Conservation (phyloP, 2,329 filamentous ascomycete species). For the Waltergamsia citrina region DNA sequence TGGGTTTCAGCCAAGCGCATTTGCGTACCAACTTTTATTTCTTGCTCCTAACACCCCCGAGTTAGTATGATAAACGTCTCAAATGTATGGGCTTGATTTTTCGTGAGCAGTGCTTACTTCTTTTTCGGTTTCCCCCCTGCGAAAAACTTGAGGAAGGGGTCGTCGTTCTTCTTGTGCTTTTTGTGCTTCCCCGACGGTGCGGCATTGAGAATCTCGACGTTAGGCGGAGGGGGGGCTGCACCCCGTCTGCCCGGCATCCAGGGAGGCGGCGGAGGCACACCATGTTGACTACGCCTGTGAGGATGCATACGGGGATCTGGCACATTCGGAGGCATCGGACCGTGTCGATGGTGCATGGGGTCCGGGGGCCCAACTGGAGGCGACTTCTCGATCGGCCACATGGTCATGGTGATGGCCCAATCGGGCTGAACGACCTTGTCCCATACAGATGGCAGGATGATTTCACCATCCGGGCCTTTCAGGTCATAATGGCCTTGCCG, state of each 20-base stretch:
- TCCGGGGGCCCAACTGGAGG: constrained; percentile 10
- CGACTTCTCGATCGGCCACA: constrained; percentile 47
- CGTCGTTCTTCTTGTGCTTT: constrained; percentile 5
- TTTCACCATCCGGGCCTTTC: constrained; percentile 69
- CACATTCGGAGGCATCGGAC: neutral
- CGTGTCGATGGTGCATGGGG: neutral
- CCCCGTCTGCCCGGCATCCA: neutral
- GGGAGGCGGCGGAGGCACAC: neutral
- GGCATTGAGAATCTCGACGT: constrained; percentile 5
- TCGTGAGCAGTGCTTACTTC: constrained; percentile 4
- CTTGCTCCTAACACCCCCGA: constrained; percentile 1
- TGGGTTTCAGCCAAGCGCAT: no score
- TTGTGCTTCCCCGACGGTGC: constrained; percentile 4
- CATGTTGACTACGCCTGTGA: neutral
- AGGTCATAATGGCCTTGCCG: constrained; percentile 73
- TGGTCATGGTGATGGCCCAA: constrained; percentile 42
- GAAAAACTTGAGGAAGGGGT: constrained; percentile 3
- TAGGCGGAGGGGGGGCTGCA: neutral
- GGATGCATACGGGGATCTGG: constrained; percentile 1
- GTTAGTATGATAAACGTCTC: neutral
- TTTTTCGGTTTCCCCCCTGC: constrained; percentile 6
- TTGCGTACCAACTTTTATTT: neutral
- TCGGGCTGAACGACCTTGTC: constrained; percentile 74
- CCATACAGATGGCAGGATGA: constrained; percentile 72
- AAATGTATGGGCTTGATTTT: no score